Evolutionary conservation across 495 filamentous ascomycete genomes (phyloP).

Genomic region (Symbiotaphrina buchneri): DNA sequence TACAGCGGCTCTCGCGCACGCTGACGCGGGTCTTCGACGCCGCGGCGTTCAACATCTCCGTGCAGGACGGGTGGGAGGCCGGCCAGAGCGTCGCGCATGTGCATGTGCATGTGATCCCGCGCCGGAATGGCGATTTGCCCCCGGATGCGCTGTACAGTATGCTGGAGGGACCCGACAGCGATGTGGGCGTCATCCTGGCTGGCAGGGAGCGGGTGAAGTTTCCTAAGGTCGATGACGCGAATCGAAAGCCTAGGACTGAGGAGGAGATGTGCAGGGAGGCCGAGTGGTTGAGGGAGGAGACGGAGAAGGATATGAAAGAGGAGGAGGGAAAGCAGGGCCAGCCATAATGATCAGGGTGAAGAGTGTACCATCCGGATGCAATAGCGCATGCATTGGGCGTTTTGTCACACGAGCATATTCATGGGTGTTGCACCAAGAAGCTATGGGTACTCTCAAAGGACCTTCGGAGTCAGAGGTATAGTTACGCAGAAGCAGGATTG

Average conservation of each 20-base stretch:
- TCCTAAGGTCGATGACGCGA: conserved; percentile 37
- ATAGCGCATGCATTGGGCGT: too few relatives aligned
- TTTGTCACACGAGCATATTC: too few relatives aligned
- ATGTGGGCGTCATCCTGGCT: conserved; percentile 37
- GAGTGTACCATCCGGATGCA: too few relatives aligned
- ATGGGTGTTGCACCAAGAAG: too few relatives aligned
- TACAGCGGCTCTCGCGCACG: conserved; percentile 61
- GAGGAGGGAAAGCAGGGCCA: too few relatives aligned
- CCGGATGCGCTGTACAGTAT: conserved; percentile 52
- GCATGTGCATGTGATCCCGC: conserved; percentile 83
- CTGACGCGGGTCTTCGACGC: conserved; percentile 48
- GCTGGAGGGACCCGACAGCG: conserved; percentile 68
- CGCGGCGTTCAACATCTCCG: conserved; percentile 61
- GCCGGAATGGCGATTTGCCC: conserved; percentile 32
- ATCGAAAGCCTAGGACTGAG: conserved; percentile 39
- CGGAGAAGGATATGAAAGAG: too few relatives aligned
- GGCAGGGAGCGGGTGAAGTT: conserved; percentile 18
- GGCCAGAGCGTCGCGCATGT: conserved; percentile 85
- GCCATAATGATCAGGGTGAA: too few relatives aligned
- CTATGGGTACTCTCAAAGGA: too few relatives aligned
- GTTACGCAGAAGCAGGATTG: too few relatives aligned
- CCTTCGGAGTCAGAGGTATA: too few relatives aligned
- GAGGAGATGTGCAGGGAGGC: conserved; percentile 73
- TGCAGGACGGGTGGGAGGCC: conserved; percentile 76
- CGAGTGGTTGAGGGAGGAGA: conserved; percentile 30